These are phyloP conservation scores for Fusarium anguioides DNA, from an alignment of 2,329 filamentous ascomycete genomes.

Conservation along the genomic window DNA sequence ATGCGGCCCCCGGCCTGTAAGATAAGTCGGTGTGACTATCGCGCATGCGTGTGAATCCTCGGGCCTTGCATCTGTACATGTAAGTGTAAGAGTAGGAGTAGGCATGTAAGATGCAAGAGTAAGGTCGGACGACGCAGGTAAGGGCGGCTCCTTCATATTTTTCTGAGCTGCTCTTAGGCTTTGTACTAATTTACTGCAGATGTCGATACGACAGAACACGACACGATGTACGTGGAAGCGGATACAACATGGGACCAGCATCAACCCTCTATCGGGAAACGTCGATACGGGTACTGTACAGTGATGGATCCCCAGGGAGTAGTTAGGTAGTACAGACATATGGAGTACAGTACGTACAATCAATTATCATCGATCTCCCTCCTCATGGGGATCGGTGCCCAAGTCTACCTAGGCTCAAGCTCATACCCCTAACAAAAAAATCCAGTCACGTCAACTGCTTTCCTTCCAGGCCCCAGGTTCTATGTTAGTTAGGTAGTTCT, in stretches of 20 bases:
- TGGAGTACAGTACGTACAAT: no score
- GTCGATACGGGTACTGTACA: background rate
- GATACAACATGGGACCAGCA: slow-evolving; percentile 13
- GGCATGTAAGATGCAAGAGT: no score
- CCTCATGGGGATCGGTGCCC: slow-evolving; percentile 11
- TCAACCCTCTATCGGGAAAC: slow-evolving; percentile 1
- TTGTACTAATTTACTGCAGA: slow-evolving; percentile 22
- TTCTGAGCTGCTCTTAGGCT: background rate
- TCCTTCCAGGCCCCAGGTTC: background rate
- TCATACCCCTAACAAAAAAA: no score
- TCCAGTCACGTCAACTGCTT: background rate
- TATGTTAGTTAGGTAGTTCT: no score
- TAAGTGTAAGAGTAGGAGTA: background rate
- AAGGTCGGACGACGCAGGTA: background rate
- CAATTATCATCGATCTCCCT: slow-evolving; percentile 13
- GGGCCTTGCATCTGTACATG: slow-evolving; percentile 34
- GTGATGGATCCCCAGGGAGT: background rate
- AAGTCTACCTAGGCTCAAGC: background rate
- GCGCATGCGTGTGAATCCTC: slow-evolving; percentile 37
- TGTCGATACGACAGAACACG: slow-evolving; percentile 26
- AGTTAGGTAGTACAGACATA: no score
- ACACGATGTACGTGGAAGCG: slow-evolving; percentile 14
- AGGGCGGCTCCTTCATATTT: slow-evolving; percentile 6
- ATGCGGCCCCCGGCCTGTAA: slow-evolving; percentile 40
- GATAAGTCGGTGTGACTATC: slow-evolving; percentile 45